Base-by-base conservation (phyloP, 371 early-diverging fungal genomes). In the Catenaria anguillulae region DNA sequence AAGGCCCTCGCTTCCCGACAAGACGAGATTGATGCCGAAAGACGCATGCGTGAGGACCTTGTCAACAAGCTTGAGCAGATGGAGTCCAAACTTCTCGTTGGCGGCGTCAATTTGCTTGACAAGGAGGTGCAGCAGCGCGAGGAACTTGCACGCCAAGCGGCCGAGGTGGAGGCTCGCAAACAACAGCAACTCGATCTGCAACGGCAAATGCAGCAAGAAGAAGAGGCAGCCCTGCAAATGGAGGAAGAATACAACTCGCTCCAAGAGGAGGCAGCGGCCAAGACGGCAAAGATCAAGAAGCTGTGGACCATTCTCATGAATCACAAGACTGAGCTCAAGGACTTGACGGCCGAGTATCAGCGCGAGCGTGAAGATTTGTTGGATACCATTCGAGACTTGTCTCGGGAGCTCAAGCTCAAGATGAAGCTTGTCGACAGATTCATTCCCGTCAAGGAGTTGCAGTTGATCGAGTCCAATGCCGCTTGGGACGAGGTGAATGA, bases 401-500 rank as follows among this genome's bases (percentile, higher is more conserved):
- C 78, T 0, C 61, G 73, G 43, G 80, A 80, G 56, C 65, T 80
- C 33, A 72, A 74, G 55, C 67, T 76, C 24, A 66, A 69, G 56
- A 64, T 66, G 26, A 33, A 71, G 34, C 67, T 78, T 31, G 72
- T 77, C 55, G 60, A 73, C 42, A 63, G 70, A 2, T 80, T 74
- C 64, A 66, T 80, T 0, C 78, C 80, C 10, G 64, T 64, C 1
- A 74, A 73, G 8, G 73, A 76, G 40, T 58, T 76, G 50, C 66
- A 65, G 19, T 63, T 71, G 36, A 56, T 80, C 15, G 76, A 80
- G 61, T 68, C 69, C 24, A 66, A 62, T 58, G 72, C 76, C 3
- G 77, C 73, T 37, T 80, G 74, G 59, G 78, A 80, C 61, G 80
- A 77, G 55, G 68, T 71, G 8, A 71, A 73, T 21, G 80, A 80